Base-by-base conservation (phyloP, 2,329 filamentous ascomycete species). In the Elsinoe batatas region DNA sequence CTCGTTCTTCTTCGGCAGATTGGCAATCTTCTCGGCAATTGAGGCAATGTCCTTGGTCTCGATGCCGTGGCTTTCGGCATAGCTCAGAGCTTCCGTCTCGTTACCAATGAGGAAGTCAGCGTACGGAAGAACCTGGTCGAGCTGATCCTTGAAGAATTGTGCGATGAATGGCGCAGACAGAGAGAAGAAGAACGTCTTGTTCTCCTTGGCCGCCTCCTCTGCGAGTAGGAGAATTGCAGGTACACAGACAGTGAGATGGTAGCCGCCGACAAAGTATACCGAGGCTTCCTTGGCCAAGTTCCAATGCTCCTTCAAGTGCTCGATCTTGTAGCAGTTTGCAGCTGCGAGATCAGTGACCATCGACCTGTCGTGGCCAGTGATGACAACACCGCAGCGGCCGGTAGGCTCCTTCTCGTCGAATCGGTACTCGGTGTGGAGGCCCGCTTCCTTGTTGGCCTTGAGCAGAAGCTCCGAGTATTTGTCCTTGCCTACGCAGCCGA, bases 101-200 rank as follows among this genome's bases (percentile, higher is more conserved):
- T 98, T 98, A 68, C 91, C 91, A 71, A 98, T 87, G 59, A 97
- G 79, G 74, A 91, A 94, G 76, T 97, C 91, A 79, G 90, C 94
- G 82, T 95, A 96, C 30, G 87, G 87, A 54, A 89, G 79, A 55
- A 87, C 85, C 65, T 83, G 84, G 73, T 95, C 89, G 47, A 98
- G 82, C 62, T 83, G 87, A 50, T 96, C 91, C 79, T 96, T 96
- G 85, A 97, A 98, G 81, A 96, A 95, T 70, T 95, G 87, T 37
- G 86, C 78, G 67, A 98, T 95, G 79, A 98, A 98, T 58, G 93
- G 93, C 6, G 93, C 93, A 53, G 89, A 93, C 59, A 98, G 82
- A 64, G 90, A 94, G 64, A 98, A 83, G 65, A 91, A 82, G 72
- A 97, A 95, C 60, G 79, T 69, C 79, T 98, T 98, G 80, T 97